phyloP scores from a whole-genome alignment of 805 yeast species.

The Candida arabinofermentans region DNA sequence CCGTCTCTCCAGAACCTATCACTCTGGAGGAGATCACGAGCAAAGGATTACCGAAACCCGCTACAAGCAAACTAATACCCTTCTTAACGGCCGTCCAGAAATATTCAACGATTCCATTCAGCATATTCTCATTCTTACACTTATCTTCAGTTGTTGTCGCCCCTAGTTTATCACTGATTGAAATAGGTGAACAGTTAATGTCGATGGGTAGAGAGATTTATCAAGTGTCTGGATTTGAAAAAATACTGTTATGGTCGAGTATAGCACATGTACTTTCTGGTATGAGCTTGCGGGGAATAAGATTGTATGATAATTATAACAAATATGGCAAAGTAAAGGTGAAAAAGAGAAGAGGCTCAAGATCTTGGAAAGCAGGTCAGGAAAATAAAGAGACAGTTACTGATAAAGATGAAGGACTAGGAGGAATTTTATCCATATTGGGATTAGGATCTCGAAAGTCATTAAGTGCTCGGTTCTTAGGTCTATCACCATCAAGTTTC shows the following conservation, averaged over 20 bases:
- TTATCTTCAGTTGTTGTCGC: slow-evolving; percentile 47
- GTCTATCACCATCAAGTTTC: slow-evolving; percentile 53
- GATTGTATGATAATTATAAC: slow-evolving; percentile 28
- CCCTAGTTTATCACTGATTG: slow-evolving; percentile 45
- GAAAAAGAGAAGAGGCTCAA: slow-evolving; percentile 6
- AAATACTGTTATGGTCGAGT: slow-evolving; percentile 42
- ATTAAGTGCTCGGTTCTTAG: slow-evolving; percentile 38
- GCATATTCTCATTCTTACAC: slow-evolving; percentile 56
- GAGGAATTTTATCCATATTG: slow-evolving; percentile 52
- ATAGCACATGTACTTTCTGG: slow-evolving; percentile 54
- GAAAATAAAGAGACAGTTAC: slow-evolving; percentile 16
- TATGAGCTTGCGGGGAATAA: slow-evolving; percentile 37
- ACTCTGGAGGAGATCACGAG: slow-evolving; percentile 8
- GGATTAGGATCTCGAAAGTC: slow-evolving; percentile 54
- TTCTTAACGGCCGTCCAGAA: slow-evolving; percentile 39
- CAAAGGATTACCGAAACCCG: slow-evolving; percentile 16
- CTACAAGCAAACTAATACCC: slow-evolving; percentile 12
- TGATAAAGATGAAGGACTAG: slow-evolving; percentile 52
- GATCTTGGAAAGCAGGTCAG: slow-evolving; percentile 2
- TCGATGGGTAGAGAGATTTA: slow-evolving; percentile 60
- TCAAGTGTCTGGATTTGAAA: slow-evolving; percentile 51
- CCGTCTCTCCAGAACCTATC: slow-evolving; percentile 21
- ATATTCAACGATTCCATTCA: slow-evolving; percentile 56
- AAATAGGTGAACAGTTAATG: slow-evolving; percentile 48
- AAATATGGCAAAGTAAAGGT: slow-evolving; percentile 20